These are phyloP conservation scores for Lyophyllum semitale DNA, from an alignment of 768 basidiomycete species.

Conservation along the genomic window DNA sequence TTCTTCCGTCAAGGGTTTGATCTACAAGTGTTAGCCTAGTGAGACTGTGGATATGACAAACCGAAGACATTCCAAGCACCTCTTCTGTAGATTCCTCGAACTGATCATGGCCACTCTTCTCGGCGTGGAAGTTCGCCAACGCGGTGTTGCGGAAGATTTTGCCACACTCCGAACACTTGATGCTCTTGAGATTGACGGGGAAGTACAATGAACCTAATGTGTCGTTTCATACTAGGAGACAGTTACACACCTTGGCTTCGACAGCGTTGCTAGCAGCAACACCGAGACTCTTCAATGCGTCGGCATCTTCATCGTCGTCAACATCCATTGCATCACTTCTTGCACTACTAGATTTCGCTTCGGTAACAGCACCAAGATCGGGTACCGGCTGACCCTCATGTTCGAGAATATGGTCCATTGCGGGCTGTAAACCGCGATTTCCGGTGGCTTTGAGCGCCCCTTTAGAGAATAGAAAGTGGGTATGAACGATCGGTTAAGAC, in stretches of 20 bases:
- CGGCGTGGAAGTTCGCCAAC: constrained; percentile 89
- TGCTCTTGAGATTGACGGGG: constrained; percentile 52
- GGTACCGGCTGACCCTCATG: constrained; percentile 79
- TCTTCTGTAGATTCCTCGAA: constrained; percentile 97
- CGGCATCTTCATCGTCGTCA: constrained; percentile 76
- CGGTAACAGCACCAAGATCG: constrained; percentile 47
- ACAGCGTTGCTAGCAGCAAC: constrained; percentile 39
- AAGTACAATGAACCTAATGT: not conserved
- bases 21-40: constrained; percentile 40
- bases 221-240: not conserved
- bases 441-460: constrained; percentile 90
- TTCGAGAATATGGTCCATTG: constrained; percentile 87
- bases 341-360: constrained; percentile 28
- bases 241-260: constrained; percentile 64
- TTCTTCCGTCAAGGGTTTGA: constrained; percentile 94
- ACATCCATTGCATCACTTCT: constrained; percentile 43
- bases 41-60: constrained; percentile 8
- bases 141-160: constrained; percentile 88
- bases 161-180: constrained; percentile 81
- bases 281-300: constrained; percentile 56
- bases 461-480: constrained; percentile 29
- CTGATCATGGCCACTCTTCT: constrained; percentile 92
- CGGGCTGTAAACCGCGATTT: constrained; percentile 83
- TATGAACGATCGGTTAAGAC: constrained; percentile 7
- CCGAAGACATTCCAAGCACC: constrained; percentile 37